phyloP scores from a whole-genome alignment of 2,329 filamentous ascomycete species.

The Xylaria sp. region DNA sequence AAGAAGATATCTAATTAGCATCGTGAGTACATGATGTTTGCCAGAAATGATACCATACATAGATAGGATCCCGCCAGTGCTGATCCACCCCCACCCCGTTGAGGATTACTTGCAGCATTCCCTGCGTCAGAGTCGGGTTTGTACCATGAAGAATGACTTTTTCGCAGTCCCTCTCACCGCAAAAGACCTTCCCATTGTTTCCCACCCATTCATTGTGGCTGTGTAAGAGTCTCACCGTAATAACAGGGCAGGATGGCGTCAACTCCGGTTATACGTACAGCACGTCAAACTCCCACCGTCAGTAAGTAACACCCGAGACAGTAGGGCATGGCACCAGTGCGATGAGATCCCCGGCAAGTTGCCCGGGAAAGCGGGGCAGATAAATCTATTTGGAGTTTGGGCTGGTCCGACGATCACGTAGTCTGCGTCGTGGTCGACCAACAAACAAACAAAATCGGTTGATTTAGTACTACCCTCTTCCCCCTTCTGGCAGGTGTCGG shows the following conservation, averaged over 20 bases:
- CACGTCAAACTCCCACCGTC: no score
- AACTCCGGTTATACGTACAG: background rate
- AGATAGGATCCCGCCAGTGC: background rate
- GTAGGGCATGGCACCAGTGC: background rate
- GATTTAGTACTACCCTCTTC: slow-evolving; percentile 8
- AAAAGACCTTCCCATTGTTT: background rate
- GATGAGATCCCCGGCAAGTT: background rate
- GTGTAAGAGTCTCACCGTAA: background rate
- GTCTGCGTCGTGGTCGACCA: background rate
- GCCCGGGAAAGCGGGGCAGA: slow-evolving; percentile 22
- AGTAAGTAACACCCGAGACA: slow-evolving; percentile 2
- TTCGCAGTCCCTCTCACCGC: slow-evolving; percentile 11
- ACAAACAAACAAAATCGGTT: slow-evolving; percentile 4
- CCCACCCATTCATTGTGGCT: background rate
- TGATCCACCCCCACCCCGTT: slow-evolving; percentile 30
- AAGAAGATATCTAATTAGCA: slow-evolving; percentile 9
- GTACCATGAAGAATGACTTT: slow-evolving; percentile 5
- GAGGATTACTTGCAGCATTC: slow-evolving; percentile 17
- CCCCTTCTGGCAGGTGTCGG: background rate
- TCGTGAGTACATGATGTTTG: slow-evolving; percentile 15
- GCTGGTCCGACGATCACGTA: slow-evolving; percentile 10
- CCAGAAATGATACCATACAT: slow-evolving; percentile 19
- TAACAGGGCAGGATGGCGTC: background rate
- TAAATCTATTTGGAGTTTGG: slow-evolving; percentile 17
- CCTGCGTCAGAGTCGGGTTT: slow-evolving; percentile 12